Conservation (phyloP, 1,284 basidiomycete genomes). For the Trichosporon coremiiforme region DNA sequence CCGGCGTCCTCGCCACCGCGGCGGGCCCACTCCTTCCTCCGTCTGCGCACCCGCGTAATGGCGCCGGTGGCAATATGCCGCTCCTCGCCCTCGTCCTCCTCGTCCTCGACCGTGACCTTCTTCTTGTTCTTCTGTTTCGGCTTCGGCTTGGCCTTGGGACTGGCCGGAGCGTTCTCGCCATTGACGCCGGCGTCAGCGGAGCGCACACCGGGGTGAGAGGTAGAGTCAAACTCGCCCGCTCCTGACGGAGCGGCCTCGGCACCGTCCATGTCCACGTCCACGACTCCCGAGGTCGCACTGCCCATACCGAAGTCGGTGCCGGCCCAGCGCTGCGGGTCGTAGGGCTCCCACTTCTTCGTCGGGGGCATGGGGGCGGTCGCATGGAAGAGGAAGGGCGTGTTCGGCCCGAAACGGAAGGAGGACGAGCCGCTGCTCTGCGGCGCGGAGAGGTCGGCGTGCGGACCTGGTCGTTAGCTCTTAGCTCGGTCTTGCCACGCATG, state of each 20-base stretch:
- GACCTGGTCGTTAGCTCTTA: constrained; percentile 36
- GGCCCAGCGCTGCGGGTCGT: constrained; percentile 47
- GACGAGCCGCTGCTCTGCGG: constrained; percentile 19
- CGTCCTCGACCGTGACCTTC: constrained; percentile 24
- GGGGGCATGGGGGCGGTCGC: constrained; percentile 32
- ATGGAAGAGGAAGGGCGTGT: constrained; percentile 44
- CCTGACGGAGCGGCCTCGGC: neutral
- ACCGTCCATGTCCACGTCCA: constrained; percentile 44
- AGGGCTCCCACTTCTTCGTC: constrained; percentile 33
- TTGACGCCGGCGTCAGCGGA: neutral
- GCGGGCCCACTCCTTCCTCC: constrained; percentile 61
- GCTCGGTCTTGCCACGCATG: neutral
- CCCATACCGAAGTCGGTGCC: constrained; percentile 37
- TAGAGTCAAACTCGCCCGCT: too few species aligned
- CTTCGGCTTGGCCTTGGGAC: constrained; percentile 19
- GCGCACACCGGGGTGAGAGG: too few species aligned
- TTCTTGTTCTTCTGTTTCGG: constrained; percentile 6
- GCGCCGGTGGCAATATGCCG: constrained; percentile 64
- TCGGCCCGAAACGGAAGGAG: constrained; percentile 34
- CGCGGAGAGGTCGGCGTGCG: constrained; percentile 43
- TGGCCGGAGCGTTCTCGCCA: neutral
- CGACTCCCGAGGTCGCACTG: constrained; percentile 19
- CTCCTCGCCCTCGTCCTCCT: constrained; percentile 28
- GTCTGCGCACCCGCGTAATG: constrained; percentile 67
- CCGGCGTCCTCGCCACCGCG: constrained; percentile 44